Base-by-base conservation (phyloP, 2,329 filamentous ascomycete genomes). In the Verticillium nonalfalfae region DNA sequence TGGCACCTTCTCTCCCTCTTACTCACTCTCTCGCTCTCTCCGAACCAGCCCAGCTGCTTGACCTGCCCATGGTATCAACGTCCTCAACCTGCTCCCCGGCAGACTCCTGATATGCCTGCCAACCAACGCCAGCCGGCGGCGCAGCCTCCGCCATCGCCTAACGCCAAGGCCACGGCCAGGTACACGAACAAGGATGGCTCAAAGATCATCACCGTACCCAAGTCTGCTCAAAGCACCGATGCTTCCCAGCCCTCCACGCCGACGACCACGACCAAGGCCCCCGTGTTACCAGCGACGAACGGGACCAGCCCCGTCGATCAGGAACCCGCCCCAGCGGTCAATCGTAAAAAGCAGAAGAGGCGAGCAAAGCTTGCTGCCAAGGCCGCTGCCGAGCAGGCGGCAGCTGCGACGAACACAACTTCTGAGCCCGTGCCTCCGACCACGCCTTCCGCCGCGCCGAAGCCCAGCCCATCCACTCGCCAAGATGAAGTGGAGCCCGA, bases 271-370 rank as follows among this genome's bases (percentile, higher is more conserved):
- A 70, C 72, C 66, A 71, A 74, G 66, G 66, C 69, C 66, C 71
- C 62, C 63, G 62, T 63, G 62, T 2, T 40, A 18, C 38, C 21
- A n/a, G 18, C 54, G 13, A 67, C 56, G 34, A 60, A 58, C 18
- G 58, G 64, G 57, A 61, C 59, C 36, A 36, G 4, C 7, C 60
- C 60, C 52, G 62, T 60, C 54, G 59, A 62, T 63, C 70, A 75
- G 63, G 64, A 63, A 57, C 68, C 75, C 56, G 76, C 79, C 55
- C 79, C 79, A 55, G 71, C 81, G 9, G 89, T 93, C 59, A 97
- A 97, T 77, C 87, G 91, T 72, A 97, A 97, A 82, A 98, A 97
- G 81, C 90, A 95, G 75, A 97, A 97, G 81, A 87, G 93, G 68
- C 86, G 93, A 67, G 89, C 91, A 72, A 97, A 97, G 76, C 90